Evolutionary conservation across 2,329 filamentous ascomycete species (phyloP), one percentile per base, ranked within the genome.

Genomic region (Fusarium nanum): DNA sequence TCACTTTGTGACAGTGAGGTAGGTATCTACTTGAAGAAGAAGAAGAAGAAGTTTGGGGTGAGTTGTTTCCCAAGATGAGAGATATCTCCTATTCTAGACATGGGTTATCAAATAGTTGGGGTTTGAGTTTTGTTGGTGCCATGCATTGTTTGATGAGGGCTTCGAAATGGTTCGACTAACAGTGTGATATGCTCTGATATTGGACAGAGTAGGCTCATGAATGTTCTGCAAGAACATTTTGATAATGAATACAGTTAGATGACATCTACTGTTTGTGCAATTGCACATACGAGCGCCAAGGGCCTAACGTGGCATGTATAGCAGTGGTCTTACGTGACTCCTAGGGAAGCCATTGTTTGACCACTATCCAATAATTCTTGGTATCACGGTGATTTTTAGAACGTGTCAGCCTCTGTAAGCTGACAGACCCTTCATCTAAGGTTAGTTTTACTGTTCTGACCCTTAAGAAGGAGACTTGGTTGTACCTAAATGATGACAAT

Each of bases 161-260:
- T 57, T 67, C 57, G 44, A 47, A 63, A 71, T 75, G 69, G 65
- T 72, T 75, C 71, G 69, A 75, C 60, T 58, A 41, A 27, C n/a
- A 45, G 49, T 27, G 34, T 58, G 41, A 66, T 55, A 74, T 74
- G 73, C 69, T 73, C 67, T 64, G 73, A 74, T 72, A 57, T 70
- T 71, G 23, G 45, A 48, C 42, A 47, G 50, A 55, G 48, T 40
- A 56, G 48, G 49, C 56, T 41, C 60, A 65, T 49, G 50, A 30
- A 55, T 48, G 41, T 45, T 49, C 41, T 46, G 20, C 23, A 32
- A n/a, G 34, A 42, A 28, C 14, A 22, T 25, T n/a, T 34, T 37
- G 34, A 37, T n/a, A 11, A 37, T n/a, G 18, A 37, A 37, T 37
- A n/a, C 34, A n/a, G 10, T n/a, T n/a, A 12, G 18, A n/a, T n/a